Conservation (phyloP, 495 filamentous ascomycete species). For the Xanthoparmelia taractica region DNA sequence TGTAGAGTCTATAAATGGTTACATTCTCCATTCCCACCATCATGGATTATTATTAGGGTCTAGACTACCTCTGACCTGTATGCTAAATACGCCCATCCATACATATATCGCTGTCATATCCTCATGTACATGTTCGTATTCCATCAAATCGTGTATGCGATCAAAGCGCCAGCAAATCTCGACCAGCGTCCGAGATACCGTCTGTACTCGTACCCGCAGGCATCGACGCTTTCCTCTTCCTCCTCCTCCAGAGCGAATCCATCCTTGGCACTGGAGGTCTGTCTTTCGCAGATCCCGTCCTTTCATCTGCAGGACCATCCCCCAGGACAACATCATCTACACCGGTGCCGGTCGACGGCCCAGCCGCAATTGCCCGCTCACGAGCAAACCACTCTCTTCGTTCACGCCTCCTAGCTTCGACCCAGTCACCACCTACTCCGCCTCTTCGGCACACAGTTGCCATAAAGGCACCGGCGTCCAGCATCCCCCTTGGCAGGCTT, state of each 20-base stretch:
- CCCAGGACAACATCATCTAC: constrained; percentile 7
- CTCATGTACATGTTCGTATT: constrained; percentile 11
- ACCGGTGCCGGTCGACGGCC: neutral
- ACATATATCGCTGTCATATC: neutral
- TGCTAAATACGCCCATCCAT: neutral
- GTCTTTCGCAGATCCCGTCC: neutral
- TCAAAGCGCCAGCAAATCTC: constrained; percentile 15
- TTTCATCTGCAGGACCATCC: neutral
- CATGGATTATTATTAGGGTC: neutral
- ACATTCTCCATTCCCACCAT: neutral
- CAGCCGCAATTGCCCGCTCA: constrained; percentile 14
- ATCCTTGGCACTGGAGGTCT: constrained; percentile 10
- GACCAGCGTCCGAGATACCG: neutral
- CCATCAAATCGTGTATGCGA: neutral
- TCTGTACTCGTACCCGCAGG: neutral
- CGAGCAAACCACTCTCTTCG: constrained; percentile 21
- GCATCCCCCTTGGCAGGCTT: constrained; percentile 67
- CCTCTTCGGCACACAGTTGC: constrained; percentile 39
- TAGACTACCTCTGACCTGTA: neutral
- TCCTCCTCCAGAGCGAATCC: constrained; percentile 14
- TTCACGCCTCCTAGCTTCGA: constrained; percentile 20
- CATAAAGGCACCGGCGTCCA: constrained; percentile 75
- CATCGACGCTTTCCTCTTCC: constrained; percentile 13
- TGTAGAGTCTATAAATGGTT: too few relatives aligned
- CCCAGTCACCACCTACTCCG: constrained; percentile 25